phyloP scores from a whole-genome alignment of 106 monocot species.

The Dioscorea dumetorum region DNA sequence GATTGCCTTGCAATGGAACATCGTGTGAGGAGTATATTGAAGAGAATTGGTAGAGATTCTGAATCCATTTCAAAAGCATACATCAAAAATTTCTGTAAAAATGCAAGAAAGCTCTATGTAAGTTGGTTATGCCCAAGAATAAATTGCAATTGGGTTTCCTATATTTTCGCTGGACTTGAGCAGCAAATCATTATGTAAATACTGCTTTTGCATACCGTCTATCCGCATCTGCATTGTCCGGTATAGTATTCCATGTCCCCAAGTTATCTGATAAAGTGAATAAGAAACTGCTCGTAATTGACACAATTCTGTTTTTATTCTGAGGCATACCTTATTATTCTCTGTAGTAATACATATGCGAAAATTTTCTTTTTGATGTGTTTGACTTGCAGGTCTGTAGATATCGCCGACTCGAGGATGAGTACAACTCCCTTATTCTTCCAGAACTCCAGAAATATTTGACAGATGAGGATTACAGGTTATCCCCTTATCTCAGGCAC shows the following conservation, averaged over 20 bases:
- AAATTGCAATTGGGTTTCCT: too few relatives aligned
- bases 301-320: too few relatives aligned
- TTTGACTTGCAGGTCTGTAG: conserved; percentile 59
- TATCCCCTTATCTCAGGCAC: conserved; percentile 1
- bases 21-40: conserved; percentile 63
- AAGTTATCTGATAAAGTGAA: too few relatives aligned
- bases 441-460: conserved; percentile 73
- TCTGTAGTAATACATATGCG: too few relatives aligned
- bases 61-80: conserved; percentile 70
- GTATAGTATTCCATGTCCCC: too few relatives aligned
- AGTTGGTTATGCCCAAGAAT: conserved; percentile 7
- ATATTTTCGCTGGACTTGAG: too few relatives aligned
- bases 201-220: too few relatives aligned
- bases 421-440: conserved; percentile 53
- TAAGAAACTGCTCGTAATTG: too few relatives aligned
- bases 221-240: too few relatives aligned
- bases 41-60: conserved; percentile 72
- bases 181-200: too few relatives aligned
- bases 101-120: conserved; percentile 86
- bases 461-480: conserved; percentile 88
- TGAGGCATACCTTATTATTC: too few relatives aligned
- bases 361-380: neutral
- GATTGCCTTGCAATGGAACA: conserved; percentile 70
- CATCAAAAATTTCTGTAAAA: conserved; percentile 82
- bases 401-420: conserved; percentile 84